Percentiles rank a stretch among this genome's conserved stretches.
phyloP scores from a whole-genome alignment of 495 filamentous ascomycete species.

The Emericellopsis terricola region DNA sequence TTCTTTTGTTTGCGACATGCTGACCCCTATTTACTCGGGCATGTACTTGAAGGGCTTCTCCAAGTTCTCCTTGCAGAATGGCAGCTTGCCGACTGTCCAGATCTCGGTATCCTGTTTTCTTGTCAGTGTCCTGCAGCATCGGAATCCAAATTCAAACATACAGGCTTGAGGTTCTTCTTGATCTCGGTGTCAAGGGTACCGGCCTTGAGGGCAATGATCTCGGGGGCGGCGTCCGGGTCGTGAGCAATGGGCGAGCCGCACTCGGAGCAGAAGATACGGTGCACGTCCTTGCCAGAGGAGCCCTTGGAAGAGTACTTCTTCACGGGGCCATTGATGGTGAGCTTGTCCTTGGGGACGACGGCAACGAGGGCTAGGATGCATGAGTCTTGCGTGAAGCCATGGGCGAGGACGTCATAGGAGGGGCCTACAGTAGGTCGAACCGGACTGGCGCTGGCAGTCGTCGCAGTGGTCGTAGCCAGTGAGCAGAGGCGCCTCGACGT shows the following conservation, averaged over 20 bases:
- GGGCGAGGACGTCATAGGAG: no score
- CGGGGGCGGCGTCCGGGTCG: constrained; percentile 46
- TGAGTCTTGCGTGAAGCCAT: no score
- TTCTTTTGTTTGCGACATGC: no score
- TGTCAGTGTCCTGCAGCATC: neutral
- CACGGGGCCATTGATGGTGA: constrained; percentile 40
- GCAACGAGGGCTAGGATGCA: constrained; percentile 48
- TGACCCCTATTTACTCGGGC: constrained; percentile 36
- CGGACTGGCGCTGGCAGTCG: constrained; percentile 52
- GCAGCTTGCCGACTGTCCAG: constrained; percentile 49
- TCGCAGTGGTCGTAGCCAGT: constrained; percentile 55
- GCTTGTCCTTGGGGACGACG: constrained; percentile 43
- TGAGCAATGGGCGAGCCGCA: constrained; percentile 55
- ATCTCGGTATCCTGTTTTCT: constrained; percentile 40
- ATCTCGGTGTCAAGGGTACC: constrained; percentile 41
- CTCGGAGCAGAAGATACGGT: constrained; percentile 50
- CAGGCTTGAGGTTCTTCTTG: constrained; percentile 51
- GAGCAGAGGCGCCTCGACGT: constrained; percentile 32
- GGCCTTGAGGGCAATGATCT: constrained; percentile 52
- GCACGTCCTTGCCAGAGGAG: constrained; percentile 37
- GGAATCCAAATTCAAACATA: constrained; percentile 11
- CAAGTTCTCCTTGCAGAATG: constrained; percentile 47
- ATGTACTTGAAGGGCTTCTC: constrained; percentile 41
- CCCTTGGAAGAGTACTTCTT: constrained; percentile 41
- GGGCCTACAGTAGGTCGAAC: constrained; percentile 46